Conservation (phyloP, 129 eudicot species). For the Chrysanthemum lavandulifolium region DNA sequence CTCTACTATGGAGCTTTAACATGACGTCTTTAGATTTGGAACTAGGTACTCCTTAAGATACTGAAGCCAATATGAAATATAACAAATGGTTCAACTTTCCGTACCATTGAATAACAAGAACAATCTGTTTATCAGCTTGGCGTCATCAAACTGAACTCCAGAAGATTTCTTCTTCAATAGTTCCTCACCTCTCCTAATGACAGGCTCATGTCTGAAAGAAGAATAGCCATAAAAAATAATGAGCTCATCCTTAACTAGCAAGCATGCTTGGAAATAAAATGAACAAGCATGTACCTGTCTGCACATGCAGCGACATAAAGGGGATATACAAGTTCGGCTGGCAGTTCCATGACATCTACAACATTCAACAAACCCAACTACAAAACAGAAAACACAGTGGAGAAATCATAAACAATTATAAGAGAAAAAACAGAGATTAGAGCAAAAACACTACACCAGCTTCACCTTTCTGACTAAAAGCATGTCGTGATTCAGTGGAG, state of each 20-base stretch:
- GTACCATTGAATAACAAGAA: conserved; percentile 84
- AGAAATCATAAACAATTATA: conserved; percentile 10
- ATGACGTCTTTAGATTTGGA: conserved; percentile 7
- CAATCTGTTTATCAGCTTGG: conserved; percentile 64
- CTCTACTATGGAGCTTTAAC: conserved; percentile 11
- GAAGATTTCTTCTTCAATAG: conserved; percentile 82
- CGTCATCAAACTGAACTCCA: conserved; percentile 71
- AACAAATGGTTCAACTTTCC: conserved; percentile 22
- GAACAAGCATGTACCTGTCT: conserved; percentile 55
- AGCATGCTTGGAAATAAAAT: conserved; percentile 12
- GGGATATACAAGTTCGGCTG: conserved; percentile 74
- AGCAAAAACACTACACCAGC: conserved; percentile 16
- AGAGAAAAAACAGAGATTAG: conserved; percentile 10
- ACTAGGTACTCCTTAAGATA: conserved; percentile 2
- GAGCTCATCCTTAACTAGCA: conserved; percentile 19
- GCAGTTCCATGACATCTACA: conserved; percentile 65
- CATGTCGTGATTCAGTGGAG: conserved; percentile 47
- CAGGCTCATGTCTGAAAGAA: conserved; percentile 76
- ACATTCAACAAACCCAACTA: conserved; percentile 85
- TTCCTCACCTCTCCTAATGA: conserved; percentile 83
- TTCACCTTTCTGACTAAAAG: conserved; percentile 67
- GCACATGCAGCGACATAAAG: conserved; percentile 83
- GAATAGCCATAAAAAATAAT: conserved; percentile 15
- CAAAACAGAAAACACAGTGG: conserved; percentile 19
- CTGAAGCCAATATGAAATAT: conserved; percentile 6